phyloP scores from a whole-genome alignment of 176 grass and related monocot species.

The Raddia distichophylla region DNA sequence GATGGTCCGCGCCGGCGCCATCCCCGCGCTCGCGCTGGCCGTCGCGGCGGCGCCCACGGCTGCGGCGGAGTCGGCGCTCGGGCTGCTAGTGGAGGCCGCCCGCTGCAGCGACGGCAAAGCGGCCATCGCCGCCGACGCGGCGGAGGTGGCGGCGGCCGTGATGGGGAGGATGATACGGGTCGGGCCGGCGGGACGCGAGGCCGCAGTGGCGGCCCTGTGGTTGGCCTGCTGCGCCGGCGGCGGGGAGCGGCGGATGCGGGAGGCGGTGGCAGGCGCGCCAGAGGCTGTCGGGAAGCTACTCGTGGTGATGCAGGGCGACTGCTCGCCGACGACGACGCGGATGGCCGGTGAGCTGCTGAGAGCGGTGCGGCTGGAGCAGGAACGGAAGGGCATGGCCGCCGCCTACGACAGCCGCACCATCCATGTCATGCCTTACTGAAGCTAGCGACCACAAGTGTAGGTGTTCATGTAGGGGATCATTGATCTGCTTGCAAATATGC shows the following conservation, averaged over 20 bases:
- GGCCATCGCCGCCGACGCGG: conserved; percentile 58
- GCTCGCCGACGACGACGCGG: conserved; percentile 63
- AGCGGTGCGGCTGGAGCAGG: conserved; percentile 67
- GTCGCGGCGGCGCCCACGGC: conserved; percentile 61
- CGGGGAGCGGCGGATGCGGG: conserved; percentile 60
- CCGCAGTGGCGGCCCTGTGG: conserved; percentile 85
- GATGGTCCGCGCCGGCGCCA: conserved; percentile 65
- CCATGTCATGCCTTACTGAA: conserved; percentile 92
- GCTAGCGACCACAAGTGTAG: background rate
- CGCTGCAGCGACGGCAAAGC: conserved; percentile 69
- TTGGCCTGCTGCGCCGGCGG: conserved; percentile 59
- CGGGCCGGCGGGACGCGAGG: conserved; percentile 61
- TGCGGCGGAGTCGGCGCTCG: conserved; percentile 60
- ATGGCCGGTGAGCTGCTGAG: conserved; percentile 89
- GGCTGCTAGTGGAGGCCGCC: conserved; percentile 57
- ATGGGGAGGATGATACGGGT: conserved; percentile 76
- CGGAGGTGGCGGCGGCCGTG: conserved; percentile 56
- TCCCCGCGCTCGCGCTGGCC: conserved; percentile 51
- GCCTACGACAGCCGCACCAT: conserved; percentile 87
- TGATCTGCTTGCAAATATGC: conserved; percentile 26
- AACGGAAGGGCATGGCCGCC: conserved; percentile 47
- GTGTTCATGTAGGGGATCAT: conserved; percentile 17
- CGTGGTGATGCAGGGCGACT: conserved; percentile 87
- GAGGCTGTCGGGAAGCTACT: conserved; percentile 80
- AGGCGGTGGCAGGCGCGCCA: conserved; percentile 54